Conservation (phyloP, 306 rosid species). For the Abrus precatorius region DNA sequence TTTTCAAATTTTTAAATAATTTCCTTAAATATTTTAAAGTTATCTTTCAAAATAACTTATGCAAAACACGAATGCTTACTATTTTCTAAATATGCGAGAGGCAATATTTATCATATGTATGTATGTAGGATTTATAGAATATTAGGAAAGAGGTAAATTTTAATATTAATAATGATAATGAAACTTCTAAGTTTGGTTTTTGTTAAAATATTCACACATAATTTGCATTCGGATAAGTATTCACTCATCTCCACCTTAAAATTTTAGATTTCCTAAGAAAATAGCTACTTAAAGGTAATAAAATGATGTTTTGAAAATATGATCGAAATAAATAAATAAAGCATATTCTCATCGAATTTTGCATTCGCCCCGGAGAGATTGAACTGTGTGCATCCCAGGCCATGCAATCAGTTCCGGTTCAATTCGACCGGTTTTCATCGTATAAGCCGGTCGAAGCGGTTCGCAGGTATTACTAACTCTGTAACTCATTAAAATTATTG, state of each 20-base stretch:
- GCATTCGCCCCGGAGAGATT: background rate
- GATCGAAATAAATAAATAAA: too few relatives aligned
- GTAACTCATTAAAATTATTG: constrained; percentile 13
- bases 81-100: background rate
- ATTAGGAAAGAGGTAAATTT: background rate
- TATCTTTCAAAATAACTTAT: background rate
- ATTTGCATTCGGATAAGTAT: too few relatives aligned
- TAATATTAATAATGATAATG: background rate
- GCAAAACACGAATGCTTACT: background rate
- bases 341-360: background rate
- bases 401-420: background rate
- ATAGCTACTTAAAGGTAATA: too few relatives aligned
- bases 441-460: background rate
- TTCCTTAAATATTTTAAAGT: background rate
- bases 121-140: too few relatives aligned
- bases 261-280: too few relatives aligned
- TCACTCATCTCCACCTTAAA: too few relatives aligned
- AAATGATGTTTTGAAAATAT: too few relatives aligned
- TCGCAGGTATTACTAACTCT: background rate
- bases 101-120: too few relatives aligned
- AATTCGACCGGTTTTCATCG: background rate
- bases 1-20: background rate
- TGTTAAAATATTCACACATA: too few relatives aligned
- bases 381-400: too few relatives aligned
- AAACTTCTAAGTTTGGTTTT: background rate